These are phyloP conservation scores for Ceratobasidium sp. DNA, from an alignment of 1,284 basidiomycete genomes.

Conservation along the genomic window DNA sequence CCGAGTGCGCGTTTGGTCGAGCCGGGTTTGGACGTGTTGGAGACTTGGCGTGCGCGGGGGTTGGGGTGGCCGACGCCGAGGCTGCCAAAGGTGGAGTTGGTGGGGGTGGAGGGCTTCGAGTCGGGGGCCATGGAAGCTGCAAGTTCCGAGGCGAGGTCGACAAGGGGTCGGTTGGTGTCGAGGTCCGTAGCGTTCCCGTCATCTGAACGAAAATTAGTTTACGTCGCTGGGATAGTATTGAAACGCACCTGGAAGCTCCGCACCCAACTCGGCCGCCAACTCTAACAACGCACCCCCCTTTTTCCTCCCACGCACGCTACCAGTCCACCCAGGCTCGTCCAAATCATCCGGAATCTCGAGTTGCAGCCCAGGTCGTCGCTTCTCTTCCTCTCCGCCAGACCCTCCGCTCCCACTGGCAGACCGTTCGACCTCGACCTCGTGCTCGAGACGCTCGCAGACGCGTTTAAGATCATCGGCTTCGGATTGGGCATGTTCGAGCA, in stretches of 20 bases:
- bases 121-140: background rate
- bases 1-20: constrained; percentile 21
- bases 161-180: background rate
- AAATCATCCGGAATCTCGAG: constrained; percentile 1
- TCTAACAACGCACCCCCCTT: constrained; percentile 2
- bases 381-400: constrained; percentile 4
- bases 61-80: background rate
- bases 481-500: constrained; percentile 30
- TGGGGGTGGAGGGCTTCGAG: background rate
- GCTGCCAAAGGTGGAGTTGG: background rate
- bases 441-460: constrained; percentile 41
- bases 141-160: constrained; percentile 16
- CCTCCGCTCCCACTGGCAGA: constrained; percentile 19
- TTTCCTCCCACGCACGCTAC: constrained; percentile 24
- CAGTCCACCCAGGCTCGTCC: constrained; percentile 10
- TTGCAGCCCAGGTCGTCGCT: background rate
- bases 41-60: background rate
- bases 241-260: background rate
- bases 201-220: background rate
- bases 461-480: constrained; percentile 40
- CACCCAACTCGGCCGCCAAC: constrained; percentile 24
- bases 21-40: background rate
- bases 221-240: no score
- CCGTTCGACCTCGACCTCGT: constrained; percentile 36
- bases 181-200: constrained; percentile 4